Base-by-base conservation (phyloP, 1,284 basidiomycete species). In the Pseudozyma tsukubaensis region DNA sequence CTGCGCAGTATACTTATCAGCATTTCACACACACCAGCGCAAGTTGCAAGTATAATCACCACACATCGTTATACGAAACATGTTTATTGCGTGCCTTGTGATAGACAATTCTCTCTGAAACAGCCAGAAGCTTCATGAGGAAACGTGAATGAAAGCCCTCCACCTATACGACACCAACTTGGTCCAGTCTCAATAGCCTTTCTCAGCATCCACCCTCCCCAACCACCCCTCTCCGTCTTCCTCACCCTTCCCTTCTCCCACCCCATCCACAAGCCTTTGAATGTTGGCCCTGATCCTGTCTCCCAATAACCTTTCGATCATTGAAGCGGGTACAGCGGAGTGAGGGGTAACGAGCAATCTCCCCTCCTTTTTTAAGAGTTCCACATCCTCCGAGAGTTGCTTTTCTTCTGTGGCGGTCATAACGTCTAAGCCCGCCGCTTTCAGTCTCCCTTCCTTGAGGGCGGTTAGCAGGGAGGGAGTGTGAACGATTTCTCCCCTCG, bases 371-470 rank as follows among this genome's bases (percentile, higher is more conserved):
- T 44, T 16, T 11, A 72, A 12, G 8, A 11, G 3, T 1, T 65
- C 29, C 29, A 65, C 2, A n/a, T n/a, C n/a, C n/a, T n/a, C n/a
- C 34, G 44, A 16, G 3, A 36, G 5, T 13, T 49, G 34, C 34
- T 51, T n/a, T 5, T 48, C 12, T 7, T 21, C 40, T 85, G 96
- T 94, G 34, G 92, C 92, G 68, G 93, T 92, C n/a, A 97, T 89
- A 40, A 97, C 94, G 84, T 98, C 95, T 8, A 97, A 78, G 0
- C 92, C 95, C 0, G 94, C 95, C 21, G 90, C 94, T 88, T 91
- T 94, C 37, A 97, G 91, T 88, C 90, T 90, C 0, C 88, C 88
- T 63, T 90, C 88, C 52, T 87, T 85, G 45, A 97, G 85, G 0
- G 94, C 94, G 67, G 88, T 89, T 3, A 91, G 90, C 10, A 98